phyloP scores from a whole-genome alignment of 306 rosid genomes.

The Lupinus albus region DNA sequence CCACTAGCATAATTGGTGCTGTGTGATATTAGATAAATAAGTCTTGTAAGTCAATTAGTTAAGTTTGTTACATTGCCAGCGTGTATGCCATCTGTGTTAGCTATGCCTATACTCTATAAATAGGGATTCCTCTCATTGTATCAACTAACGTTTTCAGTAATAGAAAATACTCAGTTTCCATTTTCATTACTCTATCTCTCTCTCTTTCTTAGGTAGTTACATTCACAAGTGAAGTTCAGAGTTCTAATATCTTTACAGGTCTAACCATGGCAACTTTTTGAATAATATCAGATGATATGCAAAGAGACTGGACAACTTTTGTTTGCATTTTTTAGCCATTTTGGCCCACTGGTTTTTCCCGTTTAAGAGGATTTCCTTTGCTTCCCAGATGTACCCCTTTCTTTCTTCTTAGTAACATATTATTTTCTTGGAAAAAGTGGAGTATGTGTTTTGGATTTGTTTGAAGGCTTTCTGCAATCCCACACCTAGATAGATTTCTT shows the following conservation, averaged over 20 bases:
- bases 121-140: too few relatives aligned
- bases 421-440: conserved; percentile 13
- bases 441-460: conserved; percentile 11
- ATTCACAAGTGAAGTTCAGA: not conserved
- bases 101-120: too few relatives aligned
- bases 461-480: conserved; percentile 10
- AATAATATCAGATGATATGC: not conserved
- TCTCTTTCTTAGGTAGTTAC: too few relatives aligned
- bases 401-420: not conserved
- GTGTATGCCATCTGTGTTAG: too few relatives aligned
- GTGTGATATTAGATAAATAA: too few relatives aligned
- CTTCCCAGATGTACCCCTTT: not conserved
- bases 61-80: too few relatives aligned
- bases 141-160: too few relatives aligned
- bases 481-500: conserved; percentile 2
- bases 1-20: not conserved
- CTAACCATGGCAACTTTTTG: not conserved
- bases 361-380: not conserved
- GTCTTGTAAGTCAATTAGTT: too few relatives aligned
- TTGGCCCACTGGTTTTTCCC: not conserved
- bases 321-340: not conserved
- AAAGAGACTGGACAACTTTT: not conserved
- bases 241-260: not conserved
- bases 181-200: too few relatives aligned
- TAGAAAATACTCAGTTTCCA: too few relatives aligned